These are phyloP conservation scores for Fabrea salina DNA, from an alignment of 169 alveolate species.

Conservation along the genomic window DNA sequence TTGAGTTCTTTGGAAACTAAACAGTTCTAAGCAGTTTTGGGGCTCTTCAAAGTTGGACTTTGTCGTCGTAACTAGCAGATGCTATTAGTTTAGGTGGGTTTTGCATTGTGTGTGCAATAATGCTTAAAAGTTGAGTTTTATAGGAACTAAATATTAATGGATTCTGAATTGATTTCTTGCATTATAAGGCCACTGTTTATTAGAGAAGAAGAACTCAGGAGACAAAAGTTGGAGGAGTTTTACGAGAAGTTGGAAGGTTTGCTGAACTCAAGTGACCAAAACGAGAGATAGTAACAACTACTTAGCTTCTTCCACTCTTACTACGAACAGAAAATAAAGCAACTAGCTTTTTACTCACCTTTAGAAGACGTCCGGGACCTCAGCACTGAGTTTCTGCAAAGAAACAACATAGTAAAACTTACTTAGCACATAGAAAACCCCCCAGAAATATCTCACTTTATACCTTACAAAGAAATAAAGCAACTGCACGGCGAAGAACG, in stretches of 20 bases:
- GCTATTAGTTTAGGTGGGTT: no score
- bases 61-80: no score
- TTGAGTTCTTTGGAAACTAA: no score
- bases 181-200: not conserved
- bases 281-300: no score
- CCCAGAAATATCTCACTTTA: not conserved
- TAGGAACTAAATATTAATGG: no score
- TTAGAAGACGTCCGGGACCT: not conserved
- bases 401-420: not conserved
- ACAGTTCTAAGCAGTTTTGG: no score
- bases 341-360: not conserved
- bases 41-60: no score
- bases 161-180: not conserved
- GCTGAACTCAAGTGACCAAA: conserved; percentile 3
- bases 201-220: not conserved
- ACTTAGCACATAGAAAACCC: not conserved
- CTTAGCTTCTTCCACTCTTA: not conserved
- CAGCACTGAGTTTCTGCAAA: conserved; percentile 5
- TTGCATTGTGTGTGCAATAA: no score
- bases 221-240: not conserved
- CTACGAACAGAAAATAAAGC: conserved; percentile 1
- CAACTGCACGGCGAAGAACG: not conserved
- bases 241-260: not conserved
- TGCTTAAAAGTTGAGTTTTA: no score
- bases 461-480: not conserved